Evolutionary conservation across 345 rosid genomes (phyloP).

Genomic region (Pugionium dolabratum): DNA sequence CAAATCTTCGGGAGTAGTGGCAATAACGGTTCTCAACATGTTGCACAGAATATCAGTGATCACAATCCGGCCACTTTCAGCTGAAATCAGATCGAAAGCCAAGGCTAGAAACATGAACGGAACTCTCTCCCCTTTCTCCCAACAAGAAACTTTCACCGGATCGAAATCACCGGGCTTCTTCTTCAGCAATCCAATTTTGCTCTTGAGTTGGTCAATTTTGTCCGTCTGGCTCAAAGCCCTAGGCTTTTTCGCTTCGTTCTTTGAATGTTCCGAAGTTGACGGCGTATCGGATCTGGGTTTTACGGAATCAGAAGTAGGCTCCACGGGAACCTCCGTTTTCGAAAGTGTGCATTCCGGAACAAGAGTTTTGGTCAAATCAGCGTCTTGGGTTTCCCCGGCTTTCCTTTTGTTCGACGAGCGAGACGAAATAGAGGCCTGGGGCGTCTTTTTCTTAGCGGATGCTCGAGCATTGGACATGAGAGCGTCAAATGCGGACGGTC

Average conservation of each 20-base stretch:
- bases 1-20: slow-evolving; percentile 77
- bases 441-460: slow-evolving; percentile 50
- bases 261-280: slow-evolving; percentile 25
- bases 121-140: slow-evolving; percentile 77
- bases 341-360: slow-evolving; percentile 13
- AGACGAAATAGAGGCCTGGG: slow-evolving; percentile 39
- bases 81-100: slow-evolving; percentile 72
- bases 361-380: slow-evolving; percentile 18
- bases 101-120: slow-evolving; percentile 71
- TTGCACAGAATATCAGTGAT: slow-evolving; percentile 89
- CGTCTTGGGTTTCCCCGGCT: slow-evolving; percentile 34
- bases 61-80: slow-evolving; percentile 71
- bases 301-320: slow-evolving; percentile 14
- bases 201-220: slow-evolving; percentile 52
- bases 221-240: slow-evolving; percentile 41
- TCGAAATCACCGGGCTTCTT: slow-evolving; percentile 64
- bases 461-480: slow-evolving; percentile 87
- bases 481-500: slow-evolving; percentile 79
- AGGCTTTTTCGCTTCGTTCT: slow-evolving; percentile 30
- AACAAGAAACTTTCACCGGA: slow-evolving; percentile 55
- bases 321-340: slow-evolving; percentile 29
- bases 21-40: slow-evolving; percentile 80
- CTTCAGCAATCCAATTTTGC: slow-evolving; percentile 60
- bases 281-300: slow-evolving; percentile 31
- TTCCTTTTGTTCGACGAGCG: slow-evolving; percentile 56